A percentile compares a stretch with the other conserved stretches of the same genome.
Evolutionary conservation across 2,329 filamentous ascomycete species (phyloP).

Genomic region (Sporothrix brasiliensis): DNA sequence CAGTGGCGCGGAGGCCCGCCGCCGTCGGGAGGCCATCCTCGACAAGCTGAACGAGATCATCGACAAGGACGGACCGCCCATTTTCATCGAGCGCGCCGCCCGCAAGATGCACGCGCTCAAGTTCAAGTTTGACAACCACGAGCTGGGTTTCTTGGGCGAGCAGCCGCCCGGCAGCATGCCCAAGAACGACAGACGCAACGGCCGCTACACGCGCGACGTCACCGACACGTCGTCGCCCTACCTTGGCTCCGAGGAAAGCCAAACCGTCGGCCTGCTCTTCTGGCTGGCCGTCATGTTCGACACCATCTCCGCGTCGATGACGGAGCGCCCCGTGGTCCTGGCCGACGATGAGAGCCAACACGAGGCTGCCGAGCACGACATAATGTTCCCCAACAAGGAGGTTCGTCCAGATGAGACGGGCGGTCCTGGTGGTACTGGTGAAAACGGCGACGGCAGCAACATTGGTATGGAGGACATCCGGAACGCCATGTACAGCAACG

Average conservation of each 20-base stretch:
- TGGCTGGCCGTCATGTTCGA: conserved; percentile 65
- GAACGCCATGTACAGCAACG: background rate
- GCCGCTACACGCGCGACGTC: conserved; percentile 28
- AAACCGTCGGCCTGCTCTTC: conserved; percentile 57
- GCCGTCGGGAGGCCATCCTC: conserved; percentile 30
- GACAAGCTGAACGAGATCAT: conserved; percentile 35
- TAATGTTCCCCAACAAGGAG: conserved; percentile 32
- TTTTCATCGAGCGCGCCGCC: conserved; percentile 46
- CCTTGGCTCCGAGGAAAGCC: conserved; percentile 38
- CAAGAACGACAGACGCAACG: conserved; percentile 22
- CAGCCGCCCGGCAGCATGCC: background rate
- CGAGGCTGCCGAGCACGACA: conserved; percentile 39
- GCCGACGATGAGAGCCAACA: conserved; percentile 48
- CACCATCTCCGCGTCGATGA: conserved; percentile 58
- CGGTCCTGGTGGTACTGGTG: background rate
- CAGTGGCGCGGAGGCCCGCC: background rate
- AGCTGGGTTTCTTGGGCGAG: conserved; percentile 28
- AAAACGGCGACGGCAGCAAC: background rate
- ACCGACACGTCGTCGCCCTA: background rate
- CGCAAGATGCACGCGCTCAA: conserved; percentile 48
- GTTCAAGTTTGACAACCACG: conserved; percentile 41
- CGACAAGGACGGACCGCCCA: conserved; percentile 41
- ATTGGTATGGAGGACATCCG: background rate
- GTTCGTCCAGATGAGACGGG: background rate
- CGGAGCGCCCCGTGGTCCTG: conserved; percentile 45